Conservation (phyloP, 192 early-diverging fungal genomes). For the Jimgerdemannia flammicorona region DNA sequence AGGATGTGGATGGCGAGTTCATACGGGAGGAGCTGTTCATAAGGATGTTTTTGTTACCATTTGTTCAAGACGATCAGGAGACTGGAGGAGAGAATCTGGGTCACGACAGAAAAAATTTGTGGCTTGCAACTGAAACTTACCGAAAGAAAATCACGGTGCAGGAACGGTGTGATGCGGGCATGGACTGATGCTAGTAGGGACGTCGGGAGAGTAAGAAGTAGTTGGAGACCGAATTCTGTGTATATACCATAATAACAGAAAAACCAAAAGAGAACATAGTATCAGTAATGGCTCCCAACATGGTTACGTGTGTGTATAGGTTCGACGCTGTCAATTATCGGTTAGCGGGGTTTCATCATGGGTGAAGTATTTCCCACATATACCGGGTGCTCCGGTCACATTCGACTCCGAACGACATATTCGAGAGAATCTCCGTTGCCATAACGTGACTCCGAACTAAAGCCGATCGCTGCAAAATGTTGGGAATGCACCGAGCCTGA, state of each 20-base stretch:
- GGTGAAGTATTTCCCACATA: too few species aligned
- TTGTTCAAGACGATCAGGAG: too few species aligned
- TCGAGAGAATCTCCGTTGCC: too few species aligned
- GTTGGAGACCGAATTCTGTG: conserved; percentile 52
- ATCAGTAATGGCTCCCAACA: not conserved
- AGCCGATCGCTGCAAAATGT: too few species aligned
- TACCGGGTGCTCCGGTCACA: too few species aligned
- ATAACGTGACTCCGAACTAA: too few species aligned
- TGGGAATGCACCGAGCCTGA: not conserved
- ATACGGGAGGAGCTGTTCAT: conserved; percentile 33
- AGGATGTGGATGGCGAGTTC: conserved; percentile 57
- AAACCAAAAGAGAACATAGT: not conserved
- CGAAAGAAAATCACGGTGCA: conserved; percentile 54
- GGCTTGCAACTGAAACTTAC: conserved; percentile 16
- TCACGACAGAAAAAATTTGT: conserved; percentile 5
- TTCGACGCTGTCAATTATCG: too few species aligned
- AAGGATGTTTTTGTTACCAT: not conserved
- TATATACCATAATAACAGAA: not conserved
- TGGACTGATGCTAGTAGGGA: conserved; percentile 37
- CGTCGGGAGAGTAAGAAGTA: conserved; percentile 50
- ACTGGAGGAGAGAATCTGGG: not conserved
- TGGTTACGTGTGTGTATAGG: not conserved
- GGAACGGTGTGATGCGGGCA: conserved; percentile 40
- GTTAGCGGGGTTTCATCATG: too few species aligned
- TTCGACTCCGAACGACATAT: too few species aligned